Percentiles rank a stretch among this genome's conserved stretches.
Conservation (phyloP, 2,329 filamentous ascomycete species). For the Parastagonospora nodorum region DNA sequence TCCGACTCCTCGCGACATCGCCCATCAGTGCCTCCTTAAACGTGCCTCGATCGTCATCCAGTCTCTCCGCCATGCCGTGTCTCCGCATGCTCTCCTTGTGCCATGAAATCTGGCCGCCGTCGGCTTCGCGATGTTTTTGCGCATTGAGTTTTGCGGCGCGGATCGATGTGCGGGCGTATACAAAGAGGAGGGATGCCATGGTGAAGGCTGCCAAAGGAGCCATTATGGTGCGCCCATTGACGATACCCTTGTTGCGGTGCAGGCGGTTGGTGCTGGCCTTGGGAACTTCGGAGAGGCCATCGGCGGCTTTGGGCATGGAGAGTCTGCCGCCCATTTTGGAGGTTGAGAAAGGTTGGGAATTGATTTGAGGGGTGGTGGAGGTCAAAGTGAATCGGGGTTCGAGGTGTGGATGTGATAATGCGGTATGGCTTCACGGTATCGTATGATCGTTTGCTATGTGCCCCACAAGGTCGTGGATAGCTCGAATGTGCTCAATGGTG, state of each 20-base stretch:
- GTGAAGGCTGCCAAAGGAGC: conserved; percentile 67
- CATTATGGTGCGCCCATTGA: conserved; percentile 54
- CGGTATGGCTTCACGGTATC: neutral
- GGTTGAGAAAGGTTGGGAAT: too few relatives aligned
- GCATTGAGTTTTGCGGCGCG: conserved; percentile 69
- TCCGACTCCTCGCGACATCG: conserved; percentile 40
- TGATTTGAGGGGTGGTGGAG: too few relatives aligned
- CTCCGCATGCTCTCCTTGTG: conserved; percentile 59
- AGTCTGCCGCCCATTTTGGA: conserved; percentile 53
- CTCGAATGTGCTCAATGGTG: conserved; percentile 6
- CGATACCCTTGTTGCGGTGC: conserved; percentile 35
- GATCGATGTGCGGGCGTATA: conserved; percentile 69
- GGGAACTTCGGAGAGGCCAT: conserved; percentile 50
- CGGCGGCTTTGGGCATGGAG: conserved; percentile 51
- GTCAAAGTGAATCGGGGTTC: too few relatives aligned
- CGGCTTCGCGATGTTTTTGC: conserved; percentile 61
- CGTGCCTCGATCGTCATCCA: conserved; percentile 44
- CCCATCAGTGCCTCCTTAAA: conserved; percentile 41
- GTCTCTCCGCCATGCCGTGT: conserved; percentile 56
- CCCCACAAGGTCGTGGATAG: neutral
- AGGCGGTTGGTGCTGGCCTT: conserved; percentile 41
- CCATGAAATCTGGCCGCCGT: conserved; percentile 61
- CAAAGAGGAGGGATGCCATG: conserved; percentile 64
- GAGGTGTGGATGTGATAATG: neutral
- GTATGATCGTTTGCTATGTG: neutral